Evolutionary conservation across 2,329 filamentous ascomycete genomes (phyloP), one percentile per base, ranked within the genome.

Genomic region (Penicillium sp.): DNA sequence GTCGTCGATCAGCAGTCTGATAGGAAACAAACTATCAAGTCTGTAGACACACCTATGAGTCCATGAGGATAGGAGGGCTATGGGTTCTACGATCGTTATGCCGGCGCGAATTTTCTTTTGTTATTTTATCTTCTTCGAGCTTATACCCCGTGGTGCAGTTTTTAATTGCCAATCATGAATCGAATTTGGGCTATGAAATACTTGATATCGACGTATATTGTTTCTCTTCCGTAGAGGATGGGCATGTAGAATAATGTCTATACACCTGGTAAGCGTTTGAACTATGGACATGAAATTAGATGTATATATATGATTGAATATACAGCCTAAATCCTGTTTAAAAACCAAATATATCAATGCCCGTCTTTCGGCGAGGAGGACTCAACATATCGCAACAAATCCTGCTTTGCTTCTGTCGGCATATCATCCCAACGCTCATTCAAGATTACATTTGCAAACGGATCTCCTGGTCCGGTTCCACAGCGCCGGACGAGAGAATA

Each of bases 391-490:
- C 53, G 58, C 57, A 73, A 44, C 49, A 75, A 43, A 21, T 67
- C 61, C 29, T 62, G 53, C 61, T 68, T 68, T 3, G 70, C 67
- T 7, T 62, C 29, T 1, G 35, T 10, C 0, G 70, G 67, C n/a
- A 75, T 63, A 29, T 71, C 68, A 33, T 66, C 60, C 71, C 73
- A 75, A 17, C 73, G 57, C 33, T 72, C 57, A 36, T 70, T 52
- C 35, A 75, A 66, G 52, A 78, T 60, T 17, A 70, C 41, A 47
- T 23, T 59, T 13, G 73, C 60, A 61, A 78, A 77, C 3, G 71
- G 72, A 68, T 77, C 75, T 35, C 67, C 63, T 23, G 53, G 17
- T 19, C 61, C 61, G 33, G 61, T 62, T 2, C 68, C 71, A 64
- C 63, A 66, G 27, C 69, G 68, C 44, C 71, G 57, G 15, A 73